Evolutionary conservation across 2,329 filamentous ascomycete species (phyloP), one percentile per base, ranked within the genome.

Genomic region (Thelonectria olida): DNA sequence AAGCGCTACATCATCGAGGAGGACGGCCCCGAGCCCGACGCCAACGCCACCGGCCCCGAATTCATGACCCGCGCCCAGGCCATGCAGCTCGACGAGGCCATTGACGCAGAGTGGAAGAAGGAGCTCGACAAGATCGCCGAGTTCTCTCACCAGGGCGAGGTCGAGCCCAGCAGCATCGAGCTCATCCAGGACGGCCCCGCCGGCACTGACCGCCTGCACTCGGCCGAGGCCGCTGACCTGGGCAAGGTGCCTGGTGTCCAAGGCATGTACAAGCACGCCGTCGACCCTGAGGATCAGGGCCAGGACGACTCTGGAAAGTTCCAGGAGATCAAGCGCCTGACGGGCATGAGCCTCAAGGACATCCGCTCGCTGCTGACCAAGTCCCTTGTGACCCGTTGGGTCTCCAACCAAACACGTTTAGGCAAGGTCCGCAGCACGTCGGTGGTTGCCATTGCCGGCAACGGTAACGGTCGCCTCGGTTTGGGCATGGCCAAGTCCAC

Each of bases 391-490:
- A 74, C 75, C 5, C 92, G 95, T 73, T 79, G 80, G 39, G 96
- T 99, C 61, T 83, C 87, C 67, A 98, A 99, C 80, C 95, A 98
- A 84, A 98, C 96, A 20, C 92, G 95, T 82, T 88, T 99, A 79
- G 96, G 96, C 75, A 99, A 98, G 84, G 90, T 99, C 61, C 85
- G 85, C 68, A 92, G 90, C 76, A 72, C 84, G 39, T 96, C 95
- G 72, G 84, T 88, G 70, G 80, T 98, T 63, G 89, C 89, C 39
- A 89, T 97, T 68, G 94, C 93, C 6, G 96, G 96, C 53, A 97
- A 98, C 78, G 86, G 88, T 60, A 86, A 96, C 67, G 96, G 96
- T 15, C 85, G 95, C 72, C 79, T 99, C 28, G 96, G 96, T 10
- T 84, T 98, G 61, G 96, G 96, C 58, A 91, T 95, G 79, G 94